These are phyloP conservation scores for Leccinum variicolor DNA, from an alignment of 768 basidiomycete species.

Conservation along the genomic window DNA sequence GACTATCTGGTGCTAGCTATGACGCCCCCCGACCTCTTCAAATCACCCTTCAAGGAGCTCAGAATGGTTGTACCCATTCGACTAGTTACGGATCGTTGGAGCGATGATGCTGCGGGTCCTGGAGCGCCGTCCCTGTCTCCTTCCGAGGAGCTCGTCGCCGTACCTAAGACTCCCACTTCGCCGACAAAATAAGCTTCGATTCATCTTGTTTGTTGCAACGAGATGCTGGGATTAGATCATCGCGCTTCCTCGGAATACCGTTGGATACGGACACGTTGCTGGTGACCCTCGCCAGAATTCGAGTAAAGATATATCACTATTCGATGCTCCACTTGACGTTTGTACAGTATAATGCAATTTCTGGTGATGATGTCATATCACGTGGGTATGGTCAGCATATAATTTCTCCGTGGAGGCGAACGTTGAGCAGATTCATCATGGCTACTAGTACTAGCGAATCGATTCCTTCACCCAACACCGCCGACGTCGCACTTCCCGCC, in stretches of 20 bases:
- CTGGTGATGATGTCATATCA: slow-evolving; percentile 24
- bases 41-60: slow-evolving; percentile 55
- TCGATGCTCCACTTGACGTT: background rate
- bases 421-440: slow-evolving; percentile 2
- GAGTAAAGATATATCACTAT: background rate
- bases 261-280: background rate
- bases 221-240: background rate
- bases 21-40: slow-evolving; percentile 52
- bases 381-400: slow-evolving; percentile 14
- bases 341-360: background rate
- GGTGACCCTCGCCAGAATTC: background rate
- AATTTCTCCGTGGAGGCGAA: background rate
- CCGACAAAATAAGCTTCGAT: background rate
- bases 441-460: slow-evolving; percentile 1
- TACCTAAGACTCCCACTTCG: slow-evolving; percentile 7
- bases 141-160: slow-evolving; percentile 24
- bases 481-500: background rate
- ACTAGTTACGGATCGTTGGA: slow-evolving; percentile 62
- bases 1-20: slow-evolving; percentile 65
- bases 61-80: slow-evolving; percentile 62
- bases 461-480: background rate
- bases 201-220: background rate
- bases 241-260: background rate
- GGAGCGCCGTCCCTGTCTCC: slow-evolving; percentile 12
- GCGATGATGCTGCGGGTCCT: slow-evolving; percentile 31